A percentile compares a stretch with the other conserved stretches of the same genome.
These are phyloP conservation scores for Chimonanthus salicifolius DNA, from an alignment of 164 flowering plant species.

Conservation along the genomic window DNA sequence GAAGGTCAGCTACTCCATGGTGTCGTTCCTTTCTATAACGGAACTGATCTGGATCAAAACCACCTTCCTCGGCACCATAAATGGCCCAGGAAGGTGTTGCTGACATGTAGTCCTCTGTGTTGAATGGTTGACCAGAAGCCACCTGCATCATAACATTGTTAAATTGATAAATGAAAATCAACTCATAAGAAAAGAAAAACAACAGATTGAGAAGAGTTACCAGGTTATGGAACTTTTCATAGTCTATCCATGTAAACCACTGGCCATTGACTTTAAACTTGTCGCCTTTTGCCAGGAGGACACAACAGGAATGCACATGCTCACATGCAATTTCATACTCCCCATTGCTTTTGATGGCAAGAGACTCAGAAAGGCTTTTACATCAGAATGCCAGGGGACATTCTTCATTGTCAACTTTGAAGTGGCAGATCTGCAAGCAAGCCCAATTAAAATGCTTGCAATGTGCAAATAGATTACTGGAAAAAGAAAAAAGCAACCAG, in stretches of 20 bases:
- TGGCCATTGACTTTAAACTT: constrained; percentile 80
- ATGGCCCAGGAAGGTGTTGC: constrained; percentile 93
- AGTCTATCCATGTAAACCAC: constrained; percentile 98
- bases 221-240: constrained; percentile 92
- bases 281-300: constrained; percentile 76
- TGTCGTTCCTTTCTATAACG: constrained; percentile 78
- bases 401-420: constrained; percentile 99
- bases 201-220: constrained; percentile 22
- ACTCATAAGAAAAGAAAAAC: not conserved
- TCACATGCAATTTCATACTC: constrained; percentile 97
- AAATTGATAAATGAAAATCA: too few relatives aligned
- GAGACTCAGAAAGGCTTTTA: constrained; percentile 85
- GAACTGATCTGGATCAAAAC: constrained; percentile 85
- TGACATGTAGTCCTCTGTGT: constrained; percentile 80
- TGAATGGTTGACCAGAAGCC: constrained; percentile 71
- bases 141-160: constrained; percentile 40
- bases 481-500: not conserved
- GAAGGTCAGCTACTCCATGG: constrained; percentile 28
- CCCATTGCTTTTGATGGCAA: constrained; percentile 69
- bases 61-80: constrained; percentile 94
- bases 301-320: constrained; percentile 96
- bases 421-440: constrained; percentile 65
- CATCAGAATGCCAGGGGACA: constrained; percentile 98
- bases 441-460: not conserved
- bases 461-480: not conserved